phyloP scores from a whole-genome alignment of 2,329 filamentous ascomycete genomes.

The Cladophialophora immunda region DNA sequence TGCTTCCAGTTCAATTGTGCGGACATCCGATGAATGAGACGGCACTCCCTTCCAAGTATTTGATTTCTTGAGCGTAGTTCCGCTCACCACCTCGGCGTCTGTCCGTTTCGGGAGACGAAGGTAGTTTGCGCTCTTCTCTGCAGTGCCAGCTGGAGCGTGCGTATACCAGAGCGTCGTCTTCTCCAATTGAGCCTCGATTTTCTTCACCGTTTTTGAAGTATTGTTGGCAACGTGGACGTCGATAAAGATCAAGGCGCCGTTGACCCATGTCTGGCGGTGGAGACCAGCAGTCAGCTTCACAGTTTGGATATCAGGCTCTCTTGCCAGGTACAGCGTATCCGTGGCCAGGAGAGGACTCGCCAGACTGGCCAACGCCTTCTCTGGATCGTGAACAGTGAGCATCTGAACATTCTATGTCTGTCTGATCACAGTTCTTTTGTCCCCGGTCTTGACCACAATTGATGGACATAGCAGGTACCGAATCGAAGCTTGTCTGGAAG shows the following conservation, averaged over 20 bases:
- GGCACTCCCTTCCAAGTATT: slow-evolving; percentile 58
- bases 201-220: slow-evolving; percentile 56
- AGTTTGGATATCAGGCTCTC: slow-evolving; percentile 52
- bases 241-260: slow-evolving; percentile 63
- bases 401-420: slow-evolving; percentile 60
- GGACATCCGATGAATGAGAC: slow-evolving; percentile 36
- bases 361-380: slow-evolving; percentile 63
- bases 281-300: slow-evolving; percentile 61
- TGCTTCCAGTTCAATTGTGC: slow-evolving; percentile 19
- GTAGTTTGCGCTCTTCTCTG: slow-evolving; percentile 59
- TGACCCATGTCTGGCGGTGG: slow-evolving; percentile 67
- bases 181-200: slow-evolving; percentile 62
- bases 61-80: slow-evolving; percentile 54
- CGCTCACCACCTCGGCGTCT: slow-evolving; percentile 58
- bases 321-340: slow-evolving; percentile 57
- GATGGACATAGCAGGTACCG: slow-evolving; percentile 60
- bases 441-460: slow-evolving; percentile 57
- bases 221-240: slow-evolving; percentile 63
- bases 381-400: slow-evolving; percentile 64
- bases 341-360: slow-evolving; percentile 47
- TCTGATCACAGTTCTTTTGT: slow-evolving; percentile 59
- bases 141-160: slow-evolving; percentile 58
- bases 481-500: slow-evolving; percentile 61
- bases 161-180: slow-evolving; percentile 42
- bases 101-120: slow-evolving; percentile 63